phyloP scores from a whole-genome alignment of 2,329 filamentous ascomycete genomes.

The Tolypocladium paradoxum region DNA sequence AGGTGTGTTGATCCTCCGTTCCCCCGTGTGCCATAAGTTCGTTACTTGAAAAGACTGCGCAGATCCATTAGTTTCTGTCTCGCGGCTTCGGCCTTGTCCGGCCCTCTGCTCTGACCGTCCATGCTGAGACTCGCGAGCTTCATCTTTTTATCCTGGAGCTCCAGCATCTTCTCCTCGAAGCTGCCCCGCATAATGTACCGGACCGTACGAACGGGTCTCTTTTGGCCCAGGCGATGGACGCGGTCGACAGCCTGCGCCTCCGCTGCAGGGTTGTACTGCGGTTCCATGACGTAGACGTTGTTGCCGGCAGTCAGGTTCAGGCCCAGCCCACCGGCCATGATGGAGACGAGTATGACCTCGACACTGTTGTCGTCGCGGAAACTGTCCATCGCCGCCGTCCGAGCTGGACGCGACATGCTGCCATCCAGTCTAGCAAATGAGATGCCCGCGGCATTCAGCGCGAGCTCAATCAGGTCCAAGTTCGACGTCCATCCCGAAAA shows the following conservation, averaged over 20 bases:
- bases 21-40: background rate
- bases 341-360: conserved; percentile 79
- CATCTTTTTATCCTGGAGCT: conserved; percentile 86
- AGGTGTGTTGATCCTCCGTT: background rate
- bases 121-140: conserved; percentile 80
- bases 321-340: conserved; percentile 83
- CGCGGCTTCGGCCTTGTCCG: conserved; percentile 43
- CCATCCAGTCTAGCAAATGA: conserved; percentile 77
- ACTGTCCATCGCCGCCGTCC: conserved; percentile 62
- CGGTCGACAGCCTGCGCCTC: conserved; percentile 93
- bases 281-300: conserved; percentile 94
- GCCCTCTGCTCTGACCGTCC: conserved; percentile 47
- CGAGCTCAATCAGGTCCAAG: conserved; percentile 81
- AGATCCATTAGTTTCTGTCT: conserved; percentile 52
- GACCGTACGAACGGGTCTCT: conserved; percentile 73
- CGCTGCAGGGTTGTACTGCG: conserved; percentile 91
- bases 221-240: conserved; percentile 85
- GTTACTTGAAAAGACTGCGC: conserved; percentile 45
- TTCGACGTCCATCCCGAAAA: conserved; percentile 97
- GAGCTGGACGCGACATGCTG: conserved; percentile 66
- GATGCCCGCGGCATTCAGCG: conserved; percentile 58
- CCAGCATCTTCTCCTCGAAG: conserved; percentile 89
- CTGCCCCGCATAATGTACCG: conserved; percentile 83
- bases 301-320: conserved; percentile 82
- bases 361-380: conserved; percentile 66